Evolutionary conservation across 169 alveolate species (phyloP).

Genomic region (Babesia ovata): DNA sequence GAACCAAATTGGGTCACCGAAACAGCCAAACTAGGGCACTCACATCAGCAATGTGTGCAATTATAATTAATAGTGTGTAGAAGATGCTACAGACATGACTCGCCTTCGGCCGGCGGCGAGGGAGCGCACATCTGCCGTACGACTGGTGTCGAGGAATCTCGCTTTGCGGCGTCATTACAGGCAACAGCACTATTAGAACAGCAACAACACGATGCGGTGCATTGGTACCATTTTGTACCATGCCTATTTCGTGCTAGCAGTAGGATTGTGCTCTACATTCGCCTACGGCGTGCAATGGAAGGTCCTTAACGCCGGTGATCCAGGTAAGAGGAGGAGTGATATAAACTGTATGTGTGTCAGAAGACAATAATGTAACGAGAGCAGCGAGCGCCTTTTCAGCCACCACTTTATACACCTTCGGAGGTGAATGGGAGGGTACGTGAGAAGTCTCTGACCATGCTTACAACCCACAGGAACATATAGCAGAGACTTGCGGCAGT

Average conservation of each 20-base stretch:
- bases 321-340: not conserved
- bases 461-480: slow-evolving; percentile 13
- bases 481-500: slow-evolving; percentile 20
- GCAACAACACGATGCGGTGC: not conserved
- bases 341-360: not conserved
- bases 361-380: not conserved
- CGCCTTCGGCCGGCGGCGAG: no score
- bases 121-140: no score
- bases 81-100: not conserved
- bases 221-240: not conserved
- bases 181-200: no score
- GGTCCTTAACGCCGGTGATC: slow-evolving; percentile 5
- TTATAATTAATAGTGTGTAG: not conserved
- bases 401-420: slow-evolving; percentile 35
- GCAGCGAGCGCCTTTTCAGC: slow-evolving; percentile 43
- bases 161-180: no score
- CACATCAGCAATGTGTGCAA: no score
- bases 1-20: no score
- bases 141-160: no score
- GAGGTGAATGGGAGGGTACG: slow-evolving; percentile 58
- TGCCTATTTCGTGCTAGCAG: not conserved
- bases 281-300: slow-evolving; percentile 19
- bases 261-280: not conserved
- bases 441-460: not conserved
- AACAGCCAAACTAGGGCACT: no score